Conservation (phyloP, 2,329 filamentous ascomycete genomes). For the Tolypocladium tundrense region DNA sequence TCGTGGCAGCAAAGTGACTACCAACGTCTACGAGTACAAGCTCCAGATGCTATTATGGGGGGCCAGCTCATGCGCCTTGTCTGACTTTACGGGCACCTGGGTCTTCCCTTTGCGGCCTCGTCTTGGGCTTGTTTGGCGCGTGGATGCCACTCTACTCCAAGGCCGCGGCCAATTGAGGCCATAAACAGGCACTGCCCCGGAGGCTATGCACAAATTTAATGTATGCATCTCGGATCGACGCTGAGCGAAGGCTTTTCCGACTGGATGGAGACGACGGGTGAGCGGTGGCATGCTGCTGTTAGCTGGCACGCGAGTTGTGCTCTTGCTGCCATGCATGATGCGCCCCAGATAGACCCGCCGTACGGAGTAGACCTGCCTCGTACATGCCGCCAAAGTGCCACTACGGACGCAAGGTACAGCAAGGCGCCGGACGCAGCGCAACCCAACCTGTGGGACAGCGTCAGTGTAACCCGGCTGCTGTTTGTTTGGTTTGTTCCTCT, state of each 20-base stretch:
- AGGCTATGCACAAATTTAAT: background rate
- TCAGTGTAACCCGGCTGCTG: background rate
- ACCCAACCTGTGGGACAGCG: background rate
- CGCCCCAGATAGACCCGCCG: background rate
- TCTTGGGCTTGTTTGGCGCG: background rate
- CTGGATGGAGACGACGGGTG: background rate
- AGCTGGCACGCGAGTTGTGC: background rate
- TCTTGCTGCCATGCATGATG: background rate
- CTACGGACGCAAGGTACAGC: background rate
- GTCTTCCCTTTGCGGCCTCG: background rate
- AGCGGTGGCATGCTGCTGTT: background rate
- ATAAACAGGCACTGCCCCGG: background rate
- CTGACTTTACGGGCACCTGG: background rate
- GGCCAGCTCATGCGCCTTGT: background rate
- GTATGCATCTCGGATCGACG: background rate
- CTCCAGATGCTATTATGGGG: background rate
- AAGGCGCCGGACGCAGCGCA: background rate
- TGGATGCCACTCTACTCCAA: background rate
- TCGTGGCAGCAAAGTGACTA: background rate
- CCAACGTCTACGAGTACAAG: background rate
- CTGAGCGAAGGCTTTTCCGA: background rate
- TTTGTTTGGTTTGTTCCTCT: background rate
- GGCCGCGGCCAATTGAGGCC: background rate
- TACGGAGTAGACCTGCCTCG: background rate
- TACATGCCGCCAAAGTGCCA: background rate